Percentiles rank a stretch among this genome's conserved stretches.
Evolutionary conservation across 768 basidiomycete species (phyloP).

Genomic region (Arthromyces matolae): DNA sequence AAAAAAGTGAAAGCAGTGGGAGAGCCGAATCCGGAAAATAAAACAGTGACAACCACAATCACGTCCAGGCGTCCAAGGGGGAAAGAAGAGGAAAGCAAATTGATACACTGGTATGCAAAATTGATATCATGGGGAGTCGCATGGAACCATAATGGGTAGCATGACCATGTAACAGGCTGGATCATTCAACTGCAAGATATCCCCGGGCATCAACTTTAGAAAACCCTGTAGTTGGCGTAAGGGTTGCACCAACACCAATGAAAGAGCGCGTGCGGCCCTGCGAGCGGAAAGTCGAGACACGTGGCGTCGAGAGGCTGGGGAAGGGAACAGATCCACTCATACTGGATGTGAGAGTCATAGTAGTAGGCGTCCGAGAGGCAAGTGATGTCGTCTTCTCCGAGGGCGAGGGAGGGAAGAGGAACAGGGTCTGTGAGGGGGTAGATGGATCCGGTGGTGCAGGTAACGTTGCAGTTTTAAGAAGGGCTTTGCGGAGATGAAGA

Average conservation of each 20-base stretch:
- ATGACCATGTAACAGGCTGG: constrained; percentile 1
- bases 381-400: constrained; percentile 37
- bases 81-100: constrained; percentile 7
- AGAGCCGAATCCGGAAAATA: constrained; percentile 18
- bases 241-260: constrained; percentile 63
- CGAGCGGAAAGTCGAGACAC: constrained; percentile 62
- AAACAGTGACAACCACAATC: constrained; percentile 21
- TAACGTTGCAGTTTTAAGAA: constrained; percentile 26
- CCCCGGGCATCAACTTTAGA: constrained; percentile 83
- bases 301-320: constrained; percentile 60
- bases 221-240: constrained; percentile 77
- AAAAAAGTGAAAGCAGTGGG: constrained; percentile 9
- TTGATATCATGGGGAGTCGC: constrained; percentile 4
- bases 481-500: constrained; percentile 44
- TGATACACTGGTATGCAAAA: constrained; percentile 14
- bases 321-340: constrained; percentile 44
- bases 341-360: constrained; percentile 76
- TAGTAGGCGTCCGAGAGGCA: constrained; percentile 67
- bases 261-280: constrained; percentile 71
- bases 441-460: constrained; percentile 27
- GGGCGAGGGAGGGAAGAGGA: constrained; percentile 86
- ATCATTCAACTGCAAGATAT: constrained; percentile 57
- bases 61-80: constrained; percentile 19
- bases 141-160: background rate
- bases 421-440: constrained; percentile 78